Base-by-base conservation (phyloP, 495 filamentous ascomycete species). In the Emericellopsis terricola region DNA sequence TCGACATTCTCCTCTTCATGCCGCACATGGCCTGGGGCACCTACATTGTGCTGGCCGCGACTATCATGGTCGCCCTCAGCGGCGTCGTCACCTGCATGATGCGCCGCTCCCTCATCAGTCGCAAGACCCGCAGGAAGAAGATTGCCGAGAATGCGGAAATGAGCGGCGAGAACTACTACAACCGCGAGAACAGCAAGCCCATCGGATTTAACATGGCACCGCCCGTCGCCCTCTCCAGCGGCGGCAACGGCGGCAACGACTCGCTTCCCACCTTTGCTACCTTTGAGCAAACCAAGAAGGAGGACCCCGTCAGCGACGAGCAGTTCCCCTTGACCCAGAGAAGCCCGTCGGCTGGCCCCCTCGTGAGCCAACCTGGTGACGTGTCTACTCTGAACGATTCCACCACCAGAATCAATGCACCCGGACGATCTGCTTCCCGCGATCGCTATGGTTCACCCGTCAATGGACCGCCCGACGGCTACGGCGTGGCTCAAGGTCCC, bases 1-100 rank as follows among this genome's bases (percentile, higher is more conserved):
- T 94, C 39, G 89, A 97, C 52, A 81, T 97, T n/a, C 56, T 97
- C 21, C 69, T 97, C 13, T 97, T 97, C 49, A 80, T 94, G 16
- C 89, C 89, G 21, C 89, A 96, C 56, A 51, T 94, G 53, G 66
- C 73, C 46, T 96, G 86, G 84, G 89, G 82, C 41, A 86, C 86
- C 39, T 97, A 86, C 70, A 71, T 97, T 39, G 89, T 96, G 11
- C 66, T 97, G 18, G 89, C 73, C 13, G 81, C 89, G 15, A 89
- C 85, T 13, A 81, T 96, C 37, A 58, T 96, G 29, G 80, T 91
- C 29, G 74, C 82, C 30, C 60, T 81, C 4, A 83, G 78, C 52
- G 77, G 78, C 18, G 70, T 97, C 31, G 74, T 94, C 33, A 86
- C 81, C 8, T 97, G 89, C 49, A 84, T 84, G n/a, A 96, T 96